Evolutionary conservation across 176 grass and related monocot genomes (phyloP), one percentile per base, ranked within the genome.

Genomic region (Cenchrus purpureus): DNA sequence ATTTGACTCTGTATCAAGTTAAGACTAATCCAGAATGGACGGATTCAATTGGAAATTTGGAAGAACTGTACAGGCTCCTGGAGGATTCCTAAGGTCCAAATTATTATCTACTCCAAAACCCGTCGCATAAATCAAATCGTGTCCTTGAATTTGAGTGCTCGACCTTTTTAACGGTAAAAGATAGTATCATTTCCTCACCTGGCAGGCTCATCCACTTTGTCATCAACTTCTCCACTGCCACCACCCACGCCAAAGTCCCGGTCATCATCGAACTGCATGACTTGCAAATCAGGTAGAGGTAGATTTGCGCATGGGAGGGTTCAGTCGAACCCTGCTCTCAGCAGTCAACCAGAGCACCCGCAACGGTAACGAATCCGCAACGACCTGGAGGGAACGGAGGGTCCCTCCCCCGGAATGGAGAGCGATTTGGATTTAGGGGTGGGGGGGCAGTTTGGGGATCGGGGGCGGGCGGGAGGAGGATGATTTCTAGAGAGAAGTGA

Each of bases 261-360:
- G 2, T 76, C 83, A 17, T 79, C 86, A 56, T 92, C 93, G 88
- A 86, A 92, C 79, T 95, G 54, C 93, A 95, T 95, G 17, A 12
- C 81, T 75, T 60, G 7, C 59, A 17, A 74, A 31, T 12, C 68
- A 1, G 7, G 2, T 42, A 19, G 48, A 54, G 5, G 8, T 50
- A 12, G 12, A 50, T 40, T 53, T 80, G 63, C 17, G 78, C 48
- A 68, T 68, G 29, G 48, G 34, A 40, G 73, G 78, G 46, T 79
- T 66, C 60, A 8, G 60, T 50, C 5, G n/a, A 80, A 66, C 61
- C 77, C 61, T 65, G 60, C 44, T 65, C 61, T 7, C 13, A 11
- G 43, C 19, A 16, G 13, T 51, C 25, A 10, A 12, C 22, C 60
- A 49, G 8, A 16, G 13, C 50, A 42, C 54, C 65, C 84, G 42